Conservation (phyloP, 208 protist genomes). For the Trypanosomatidae sp. region DNA sequence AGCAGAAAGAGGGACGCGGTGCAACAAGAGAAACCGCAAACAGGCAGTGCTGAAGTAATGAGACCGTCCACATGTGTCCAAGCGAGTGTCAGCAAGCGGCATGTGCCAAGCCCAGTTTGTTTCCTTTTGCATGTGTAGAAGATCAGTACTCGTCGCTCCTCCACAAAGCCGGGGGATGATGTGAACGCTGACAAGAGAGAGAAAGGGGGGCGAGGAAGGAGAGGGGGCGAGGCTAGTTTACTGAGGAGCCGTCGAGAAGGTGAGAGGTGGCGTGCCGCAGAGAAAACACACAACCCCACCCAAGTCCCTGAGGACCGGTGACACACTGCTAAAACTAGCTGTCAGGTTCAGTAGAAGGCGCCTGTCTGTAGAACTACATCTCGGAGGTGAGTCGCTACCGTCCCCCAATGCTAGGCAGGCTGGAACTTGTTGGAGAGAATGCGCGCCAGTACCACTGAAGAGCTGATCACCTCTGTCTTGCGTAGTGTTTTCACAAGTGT, state of each 20-base stretch:
- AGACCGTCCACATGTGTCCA: not conserved
- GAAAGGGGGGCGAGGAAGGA: not conserved
- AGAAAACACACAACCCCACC: not conserved
- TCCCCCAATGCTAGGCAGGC: conserved; percentile 23
- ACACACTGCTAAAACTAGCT: not conserved
- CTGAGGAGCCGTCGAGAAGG: not conserved
- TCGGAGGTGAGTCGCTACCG: not conserved
- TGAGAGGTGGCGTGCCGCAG: not conserved
- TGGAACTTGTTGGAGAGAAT: conserved; percentile 85
- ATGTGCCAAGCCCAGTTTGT: not conserved
- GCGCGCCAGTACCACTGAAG: conserved; percentile 57
- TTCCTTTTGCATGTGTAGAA: not conserved
- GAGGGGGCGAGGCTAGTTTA: not conserved
- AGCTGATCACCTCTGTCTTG: conserved; percentile 57
- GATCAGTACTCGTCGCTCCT: not conserved
- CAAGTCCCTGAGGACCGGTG: not conserved
- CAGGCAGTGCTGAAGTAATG: not conserved
- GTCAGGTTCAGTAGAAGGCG: not conserved
- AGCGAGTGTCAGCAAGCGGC: not conserved
- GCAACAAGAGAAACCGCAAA: not conserved
- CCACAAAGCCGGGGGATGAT: not conserved
- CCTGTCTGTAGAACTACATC: not conserved
- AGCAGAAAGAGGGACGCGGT: not conserved
- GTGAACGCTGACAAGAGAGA: too few species aligned
- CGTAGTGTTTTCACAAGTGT: conserved; percentile 32